Evolutionary conservation across 805 yeast species (phyloP).

Genomic region (Wickerhamomyces canadensis): DNA sequence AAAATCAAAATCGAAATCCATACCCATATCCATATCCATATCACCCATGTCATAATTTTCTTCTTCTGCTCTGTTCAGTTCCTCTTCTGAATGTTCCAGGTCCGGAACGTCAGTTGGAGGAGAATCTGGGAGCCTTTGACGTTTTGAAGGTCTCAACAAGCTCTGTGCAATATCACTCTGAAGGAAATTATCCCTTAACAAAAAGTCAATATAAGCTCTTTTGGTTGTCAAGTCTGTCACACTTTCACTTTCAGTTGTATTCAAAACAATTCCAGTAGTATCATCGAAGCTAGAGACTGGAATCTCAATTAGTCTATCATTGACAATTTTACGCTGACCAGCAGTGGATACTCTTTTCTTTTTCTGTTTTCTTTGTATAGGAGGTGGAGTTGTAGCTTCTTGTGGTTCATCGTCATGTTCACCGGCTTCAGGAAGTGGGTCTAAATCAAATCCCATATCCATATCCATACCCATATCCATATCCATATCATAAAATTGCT

Average conservation of each 20-base stretch:
- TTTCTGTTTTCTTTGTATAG: conserved; percentile 7
- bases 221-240: conserved; percentile 13
- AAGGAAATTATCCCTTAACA: conserved; percentile 14
- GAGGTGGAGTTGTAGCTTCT: conserved; percentile 1
- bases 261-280: conserved; percentile 8
- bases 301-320: conserved; percentile 22
- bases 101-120: conserved; percentile 18
- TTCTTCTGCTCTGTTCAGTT: conserved; percentile 5
- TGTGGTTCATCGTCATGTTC: conserved; percentile 15
- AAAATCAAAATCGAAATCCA: conserved; percentile 29
- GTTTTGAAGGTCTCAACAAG: conserved; percentile 14
- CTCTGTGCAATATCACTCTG: conserved; percentile 12
- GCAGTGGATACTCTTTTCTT: conserved; percentile 10
- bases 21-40: conserved; percentile 15
- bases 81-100: conserved; percentile 14
- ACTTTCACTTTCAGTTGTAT: background rate
- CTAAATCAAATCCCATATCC: conserved; percentile 11
- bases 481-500: conserved; percentile 3
- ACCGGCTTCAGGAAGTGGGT: conserved; percentile 16
- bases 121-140: conserved; percentile 12
- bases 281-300: conserved; percentile 17
- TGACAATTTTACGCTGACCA: conserved; percentile 16
- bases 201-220: conserved; percentile 13
- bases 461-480: conserved; percentile 10
- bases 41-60: conserved; percentile 5